phyloP scores from a whole-genome alignment of 257 asterid species.

The Gynochthodes officinalis region DNA sequence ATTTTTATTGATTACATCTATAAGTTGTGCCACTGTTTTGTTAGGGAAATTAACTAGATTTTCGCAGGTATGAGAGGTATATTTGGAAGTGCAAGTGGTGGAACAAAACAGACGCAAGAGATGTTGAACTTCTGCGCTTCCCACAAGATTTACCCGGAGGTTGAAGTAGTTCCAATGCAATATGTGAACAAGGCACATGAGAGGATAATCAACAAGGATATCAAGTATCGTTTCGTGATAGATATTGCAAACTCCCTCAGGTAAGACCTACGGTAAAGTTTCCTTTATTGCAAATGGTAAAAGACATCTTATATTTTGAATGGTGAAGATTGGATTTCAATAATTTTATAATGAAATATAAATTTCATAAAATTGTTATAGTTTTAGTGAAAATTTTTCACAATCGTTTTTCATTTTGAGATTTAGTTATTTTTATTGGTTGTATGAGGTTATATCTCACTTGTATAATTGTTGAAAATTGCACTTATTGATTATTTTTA shows the following conservation, averaged over 20 bases:
- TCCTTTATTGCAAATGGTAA: background rate
- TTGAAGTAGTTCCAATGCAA: constrained; percentile 61
- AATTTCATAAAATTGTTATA: too few relatives aligned
- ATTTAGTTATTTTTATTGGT: too few relatives aligned
- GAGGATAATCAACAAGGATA: constrained; percentile 73
- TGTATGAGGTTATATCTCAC: too few relatives aligned
- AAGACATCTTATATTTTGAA: too few relatives aligned
- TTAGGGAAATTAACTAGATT: background rate
- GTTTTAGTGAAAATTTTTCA: too few relatives aligned
- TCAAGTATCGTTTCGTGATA: constrained; percentile 78
- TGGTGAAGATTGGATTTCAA: too few relatives aligned
- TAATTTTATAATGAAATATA: too few relatives aligned
- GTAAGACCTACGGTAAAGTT: constrained; percentile 7
- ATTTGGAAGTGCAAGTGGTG: constrained; percentile 73
- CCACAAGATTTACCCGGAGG: constrained; percentile 74
- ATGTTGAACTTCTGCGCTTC: constrained; percentile 87
- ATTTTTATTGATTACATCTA: background rate
- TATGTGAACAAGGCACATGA: constrained; percentile 70
- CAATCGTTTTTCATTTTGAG: too few relatives aligned
- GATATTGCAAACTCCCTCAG: constrained; percentile 71
- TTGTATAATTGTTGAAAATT: too few relatives aligned
- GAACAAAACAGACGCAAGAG: constrained; percentile 70
- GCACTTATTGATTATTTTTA: too few relatives aligned
- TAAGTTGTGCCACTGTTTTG: background rate
- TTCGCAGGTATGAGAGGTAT: constrained; percentile 54